Evolutionary conservation across 106 monocot genomes (phyloP).

Genomic region (Ottelia alismoides): DNA sequence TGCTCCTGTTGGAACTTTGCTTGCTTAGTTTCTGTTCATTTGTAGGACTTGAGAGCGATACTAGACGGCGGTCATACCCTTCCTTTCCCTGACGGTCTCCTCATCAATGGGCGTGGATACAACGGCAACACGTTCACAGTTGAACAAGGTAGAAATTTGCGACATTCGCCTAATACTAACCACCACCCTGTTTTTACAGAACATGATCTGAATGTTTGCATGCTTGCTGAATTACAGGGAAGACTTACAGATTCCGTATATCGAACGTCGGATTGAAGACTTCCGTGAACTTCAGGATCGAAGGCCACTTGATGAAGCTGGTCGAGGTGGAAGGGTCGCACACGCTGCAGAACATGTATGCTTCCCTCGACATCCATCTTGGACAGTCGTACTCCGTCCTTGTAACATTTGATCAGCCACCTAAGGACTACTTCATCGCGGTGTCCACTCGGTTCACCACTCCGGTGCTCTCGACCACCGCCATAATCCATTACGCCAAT

Average conservation of each 20-base stretch:
- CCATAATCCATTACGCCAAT: slow-evolving; percentile 12
- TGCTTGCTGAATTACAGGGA: neutral
- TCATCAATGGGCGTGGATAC: slow-evolving; percentile 17
- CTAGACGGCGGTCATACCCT: slow-evolving; percentile 8
- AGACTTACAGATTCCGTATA: slow-evolving; percentile 18
- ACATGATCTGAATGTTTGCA: too few relatives aligned
- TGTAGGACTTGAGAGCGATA: slow-evolving; percentile 3
- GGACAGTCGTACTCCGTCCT: slow-evolving; percentile 17
- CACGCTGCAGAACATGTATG: slow-evolving; percentile 12
- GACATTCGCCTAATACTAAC: neutral
- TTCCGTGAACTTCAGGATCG: slow-evolving; percentile 12
- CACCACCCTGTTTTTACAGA: too few relatives aligned
- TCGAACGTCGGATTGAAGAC: slow-evolving; percentile 14
- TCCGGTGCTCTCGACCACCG: slow-evolving; percentile 10
- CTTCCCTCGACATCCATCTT: slow-evolving; percentile 13
- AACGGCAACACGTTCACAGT: slow-evolving; percentile 18
- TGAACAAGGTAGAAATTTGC: slow-evolving; percentile 1
- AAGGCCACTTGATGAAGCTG: slow-evolving; percentile 16
- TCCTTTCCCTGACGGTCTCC: slow-evolving; percentile 13
- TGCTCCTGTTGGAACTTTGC: neutral
- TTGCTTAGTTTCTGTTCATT: neutral
- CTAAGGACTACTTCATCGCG: slow-evolving; percentile 13
- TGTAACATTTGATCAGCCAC: slow-evolving; percentile 14
- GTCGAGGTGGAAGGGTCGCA: slow-evolving; percentile 18
- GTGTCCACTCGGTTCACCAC: slow-evolving; percentile 15